Evolutionary conservation across 2,329 filamentous ascomycete species (phyloP), one percentile per base, ranked within the genome.

Genomic region (Diaporthe caulivora): DNA sequence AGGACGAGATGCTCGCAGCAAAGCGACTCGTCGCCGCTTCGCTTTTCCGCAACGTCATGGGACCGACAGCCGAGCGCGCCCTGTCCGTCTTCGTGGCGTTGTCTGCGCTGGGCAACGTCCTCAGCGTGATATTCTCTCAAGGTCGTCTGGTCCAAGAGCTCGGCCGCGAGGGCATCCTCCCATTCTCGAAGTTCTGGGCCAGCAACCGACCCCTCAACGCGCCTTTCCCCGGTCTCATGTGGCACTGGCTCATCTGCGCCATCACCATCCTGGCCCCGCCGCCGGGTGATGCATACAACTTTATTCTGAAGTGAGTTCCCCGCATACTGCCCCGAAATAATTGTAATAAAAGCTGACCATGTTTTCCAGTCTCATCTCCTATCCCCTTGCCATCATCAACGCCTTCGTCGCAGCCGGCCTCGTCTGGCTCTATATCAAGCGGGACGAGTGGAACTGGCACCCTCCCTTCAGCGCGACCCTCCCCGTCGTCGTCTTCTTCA

Each of bases 51-150:
- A 84, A 86, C 10, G 83, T 91, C 0, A 93, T 94, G 79, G 92
- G 92, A 0, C 88, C 90, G n/a, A 67, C 71, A 9, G 71, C 71
- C 0, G 60, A 73, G 65, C 71, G 71, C 2, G 71, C 71, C 17
- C 42, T 73, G 15, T 69, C 71, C 31, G 71, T 73, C n/a, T 73
- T 73, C 0, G 91, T 94, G 44, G 92, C 92, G 0, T 82, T 93
- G 31, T 93, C 91, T 1, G 92, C 91, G 0, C 88, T 87, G 2
- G 93, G 92, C 0, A 94, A 94, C 78, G 92, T 94, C 18, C 91
- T 94, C 87, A 91, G 93, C 0, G 91, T 93, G 2, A 90, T 91
- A 0, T 94, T 94, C 79, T 87, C 91, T 1, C 73, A 93, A 90
- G 89, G 92, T 72, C 92, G 71, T 47, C 42, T 73, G 40, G 69